Base-by-base conservation (phyloP, 75 land plant genomes). In the Picea glauca region DNA sequence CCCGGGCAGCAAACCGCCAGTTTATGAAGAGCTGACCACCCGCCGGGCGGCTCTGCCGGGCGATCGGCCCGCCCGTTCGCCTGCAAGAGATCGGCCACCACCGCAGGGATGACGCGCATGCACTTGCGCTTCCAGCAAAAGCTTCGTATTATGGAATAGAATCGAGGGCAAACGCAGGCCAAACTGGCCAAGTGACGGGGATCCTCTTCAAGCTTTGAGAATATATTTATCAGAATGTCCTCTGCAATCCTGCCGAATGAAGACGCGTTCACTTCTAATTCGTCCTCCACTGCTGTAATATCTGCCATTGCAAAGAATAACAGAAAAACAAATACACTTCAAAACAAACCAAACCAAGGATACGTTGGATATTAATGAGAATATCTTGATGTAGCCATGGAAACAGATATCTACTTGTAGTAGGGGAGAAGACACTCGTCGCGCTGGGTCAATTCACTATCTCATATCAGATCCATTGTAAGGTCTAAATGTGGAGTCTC, bases 1-100 rank as follows among this genome's bases (percentile, higher is more conserved):
- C 98, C 98, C 0, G 98, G 98, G 80, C 98, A 95, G 85, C 96
- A 95, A 78, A 93, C 92, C 46, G 91, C 58, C 74, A 95, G 87
- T 88, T 91, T 95, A 77, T 89, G 84, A 33, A 95, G 89, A 31
- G 93, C 31, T 0, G 88, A 73, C 95, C 96, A 94, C 20, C 87
- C 90, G 12, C 86, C 88, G 21, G 93, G 86, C 1, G 94, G 92
- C 65, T 75, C 81, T 58, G 61, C 38, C 31, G 81, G 54, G 13
- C 33, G 13, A 78, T 83, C 26, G 17, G 57, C 67, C 74, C 50
- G 43, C 54, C 70, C n/a, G n/a, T 35, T 17, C 58, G 35, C 54
- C 62, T 87, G 40, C 80, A 93, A 64, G 66, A 93, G 87, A 77
- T 93, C 96, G 67, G 93, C 62, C 70, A 84, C 81, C 72, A 91